Conservation (phyloP, 31 red algal genomes). For the Endocladia muricata region DNA sequence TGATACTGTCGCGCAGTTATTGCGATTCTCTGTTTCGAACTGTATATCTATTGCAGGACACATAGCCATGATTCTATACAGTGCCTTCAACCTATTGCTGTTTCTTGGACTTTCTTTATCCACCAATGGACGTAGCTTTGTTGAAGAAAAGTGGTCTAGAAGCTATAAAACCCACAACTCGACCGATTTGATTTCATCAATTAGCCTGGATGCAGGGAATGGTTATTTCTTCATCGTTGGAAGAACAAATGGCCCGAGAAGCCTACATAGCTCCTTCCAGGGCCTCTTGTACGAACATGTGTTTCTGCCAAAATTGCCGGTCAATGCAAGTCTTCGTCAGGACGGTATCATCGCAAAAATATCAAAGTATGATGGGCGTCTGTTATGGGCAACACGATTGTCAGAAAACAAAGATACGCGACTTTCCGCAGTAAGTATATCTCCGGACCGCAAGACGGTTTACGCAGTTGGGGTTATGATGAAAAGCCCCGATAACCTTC, state of each 20-base stretch:
- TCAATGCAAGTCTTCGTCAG: background rate
- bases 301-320: background rate
- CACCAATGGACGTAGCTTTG: background rate
- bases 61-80: background rate
- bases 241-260: background rate
- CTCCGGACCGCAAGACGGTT: background rate
- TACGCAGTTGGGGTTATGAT: background rate
- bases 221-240: background rate
- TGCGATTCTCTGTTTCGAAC: background rate
- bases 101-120: background rate
- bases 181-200: background rate
- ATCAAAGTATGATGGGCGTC: background rate
- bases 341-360: slow-evolving; percentile 4
- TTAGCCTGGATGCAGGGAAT: background rate
- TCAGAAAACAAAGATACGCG: background rate
- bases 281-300: background rate
- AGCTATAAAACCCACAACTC: background rate
- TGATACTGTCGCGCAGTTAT: background rate
- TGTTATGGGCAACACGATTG: background rate
- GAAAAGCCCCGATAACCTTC: background rate
- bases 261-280: background rate
- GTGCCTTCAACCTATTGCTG: background rate
- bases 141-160: background rate
- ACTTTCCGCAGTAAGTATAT: background rate
- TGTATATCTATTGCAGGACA: background rate